Conservation (phyloP, 768 basidiomycete genomes). For the Suillus clintonianus region DNA sequence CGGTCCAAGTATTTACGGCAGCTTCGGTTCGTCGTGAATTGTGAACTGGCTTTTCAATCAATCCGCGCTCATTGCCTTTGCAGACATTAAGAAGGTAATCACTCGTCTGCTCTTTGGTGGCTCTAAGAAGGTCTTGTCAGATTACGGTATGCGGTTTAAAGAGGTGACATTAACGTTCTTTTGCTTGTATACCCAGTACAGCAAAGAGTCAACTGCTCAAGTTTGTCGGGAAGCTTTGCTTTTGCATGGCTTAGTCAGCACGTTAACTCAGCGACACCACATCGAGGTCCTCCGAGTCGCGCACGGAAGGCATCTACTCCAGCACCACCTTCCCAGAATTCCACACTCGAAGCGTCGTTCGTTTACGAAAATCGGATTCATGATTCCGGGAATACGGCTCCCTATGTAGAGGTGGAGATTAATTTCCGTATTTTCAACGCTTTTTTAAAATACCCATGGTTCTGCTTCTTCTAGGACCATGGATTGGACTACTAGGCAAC, state of each 20-base stretch:
- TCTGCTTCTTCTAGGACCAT: neutral
- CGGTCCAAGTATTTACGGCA: conserved; percentile 96
- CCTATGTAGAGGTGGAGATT: neutral
- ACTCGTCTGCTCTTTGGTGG: conserved; percentile 96
- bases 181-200: conserved; percentile 95
- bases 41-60: neutral
- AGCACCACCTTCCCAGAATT: neutral
- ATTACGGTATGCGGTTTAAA: conserved; percentile 94
- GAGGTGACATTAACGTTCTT: conserved; percentile 97
- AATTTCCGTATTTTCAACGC: neutral
- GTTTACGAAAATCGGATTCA: neutral
- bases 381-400: neutral
- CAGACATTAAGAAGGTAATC: conserved; percentile 98
- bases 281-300: too few relatives aligned
- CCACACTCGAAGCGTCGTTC: neutral
- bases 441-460: neutral
- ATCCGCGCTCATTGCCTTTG: conserved; percentile 10
- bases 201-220: conserved; percentile 98
- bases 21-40: conserved; percentile 58
- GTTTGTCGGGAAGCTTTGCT: conserved; percentile 98
- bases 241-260: neutral
- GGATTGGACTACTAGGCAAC: neutral
- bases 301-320: neutral
- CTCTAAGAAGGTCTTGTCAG: conserved; percentile 94
- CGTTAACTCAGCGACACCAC: too few relatives aligned